Evolutionary conservation across 306 rosid genomes (phyloP).

Genomic region (Prunus persica): Prunus_persica_NCBIv2 NC_034009.1:12190501-12191000

Average conservation of each 20-base stretch:
- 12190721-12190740: neutral
- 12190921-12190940: too few species aligned
- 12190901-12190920: too few species aligned
- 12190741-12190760: neutral
- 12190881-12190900: too few species aligned
- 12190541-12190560: neutral
- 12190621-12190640: neutral
- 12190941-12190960: too few species aligned
- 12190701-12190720: neutral
- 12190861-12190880: too few species aligned
- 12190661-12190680: neutral
- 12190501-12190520: constrained; percentile 26
- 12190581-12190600: neutral
- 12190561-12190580: neutral
- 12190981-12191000: too few species aligned
- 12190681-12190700: neutral
- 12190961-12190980: too few species aligned
- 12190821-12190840: too few species aligned
- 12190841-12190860: too few species aligned
- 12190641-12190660: neutral
- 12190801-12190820: neutral
- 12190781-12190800: neutral
- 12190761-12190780: neutral
- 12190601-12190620: neutral
- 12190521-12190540: neutral